Conservation (phyloP, 352 stramenopile genomes). For the Globisporangium acanthophoron region DNA sequence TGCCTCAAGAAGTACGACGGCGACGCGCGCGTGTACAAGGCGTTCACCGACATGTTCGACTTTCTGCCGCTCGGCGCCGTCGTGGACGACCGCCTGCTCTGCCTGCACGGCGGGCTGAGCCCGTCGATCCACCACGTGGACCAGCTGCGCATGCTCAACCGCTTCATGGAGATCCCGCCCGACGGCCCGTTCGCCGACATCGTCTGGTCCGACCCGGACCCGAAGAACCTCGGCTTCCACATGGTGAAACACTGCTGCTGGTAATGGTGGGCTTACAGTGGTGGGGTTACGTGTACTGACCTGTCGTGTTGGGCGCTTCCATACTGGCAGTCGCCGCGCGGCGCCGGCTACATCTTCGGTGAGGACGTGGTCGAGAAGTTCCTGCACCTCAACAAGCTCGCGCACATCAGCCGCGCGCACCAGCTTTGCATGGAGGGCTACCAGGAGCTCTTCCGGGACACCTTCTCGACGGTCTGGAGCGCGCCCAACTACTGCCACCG, state of each 20-base stretch:
- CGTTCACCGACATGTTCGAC: conserved; percentile 77
- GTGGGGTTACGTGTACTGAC: background rate
- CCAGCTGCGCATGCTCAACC: conserved; percentile 88
- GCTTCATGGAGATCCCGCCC: conserved; percentile 75
- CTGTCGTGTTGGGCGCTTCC: no score
- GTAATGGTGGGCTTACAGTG: background rate
- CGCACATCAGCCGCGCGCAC: conserved; percentile 75
- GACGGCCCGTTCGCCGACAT: conserved; percentile 79
- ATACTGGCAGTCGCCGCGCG: conserved; percentile 45
- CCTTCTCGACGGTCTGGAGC: conserved; percentile 80
- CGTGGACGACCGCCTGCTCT: conserved; percentile 57
- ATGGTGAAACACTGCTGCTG: conserved; percentile 23
- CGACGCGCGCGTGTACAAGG: conserved; percentile 66
- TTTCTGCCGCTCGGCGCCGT: conserved; percentile 80
- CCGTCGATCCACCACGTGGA: conserved; percentile 83
- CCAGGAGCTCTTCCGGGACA: conserved; percentile 71
- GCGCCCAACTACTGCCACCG: conserved; percentile 88
- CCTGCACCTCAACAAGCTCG: conserved; percentile 73
- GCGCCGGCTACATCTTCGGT: conserved; percentile 85
- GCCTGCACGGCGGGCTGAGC: conserved; percentile 62
- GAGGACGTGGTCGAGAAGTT: conserved; percentile 84
- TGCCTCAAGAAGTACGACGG: conserved; percentile 85
- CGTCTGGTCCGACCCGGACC: conserved; percentile 79
- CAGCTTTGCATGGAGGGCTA: conserved; percentile 86
- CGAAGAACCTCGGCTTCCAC: conserved; percentile 83